phyloP scores from a whole-genome alignment of 2,329 filamentous ascomycete genomes.

The Claviceps paspali region DNA sequence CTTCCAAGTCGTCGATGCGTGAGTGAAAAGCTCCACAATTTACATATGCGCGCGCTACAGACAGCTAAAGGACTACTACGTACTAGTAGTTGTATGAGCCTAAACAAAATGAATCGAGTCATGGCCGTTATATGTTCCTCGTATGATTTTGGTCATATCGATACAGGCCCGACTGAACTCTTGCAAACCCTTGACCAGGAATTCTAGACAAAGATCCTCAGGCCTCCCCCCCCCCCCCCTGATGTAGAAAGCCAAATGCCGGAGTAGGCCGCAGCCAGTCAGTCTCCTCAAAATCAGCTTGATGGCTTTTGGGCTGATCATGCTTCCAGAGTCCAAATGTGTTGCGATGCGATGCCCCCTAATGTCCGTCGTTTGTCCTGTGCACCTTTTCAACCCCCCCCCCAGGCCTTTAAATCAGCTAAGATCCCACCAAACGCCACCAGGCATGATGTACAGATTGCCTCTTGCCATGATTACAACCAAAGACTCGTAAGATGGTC shows the following conservation, averaged over 20 bases:
- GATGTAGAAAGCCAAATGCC: not conserved
- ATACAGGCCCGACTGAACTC: slow-evolving; percentile 1
- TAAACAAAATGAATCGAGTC: too few relatives aligned
- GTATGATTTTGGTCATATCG: slow-evolving; percentile 1
- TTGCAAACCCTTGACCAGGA: not conserved
- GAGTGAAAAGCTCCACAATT: too few relatives aligned
- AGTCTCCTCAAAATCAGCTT: not conserved
- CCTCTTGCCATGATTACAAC: not conserved
- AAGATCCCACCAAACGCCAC: slow-evolving; percentile 21
- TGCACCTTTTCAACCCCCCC: slow-evolving; percentile 8
- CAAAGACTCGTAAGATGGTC: not conserved
- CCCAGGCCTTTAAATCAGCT: too few relatives aligned
- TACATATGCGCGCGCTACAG: too few relatives aligned
- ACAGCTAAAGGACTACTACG: too few relatives aligned
- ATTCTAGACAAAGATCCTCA: not conserved
- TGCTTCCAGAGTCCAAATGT: slow-evolving; percentile 9
- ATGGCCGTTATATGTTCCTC: slow-evolving; percentile 3
- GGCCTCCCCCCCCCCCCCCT: too few relatives aligned
- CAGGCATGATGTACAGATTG: slow-evolving; percentile 24
- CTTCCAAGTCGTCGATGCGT: too few relatives aligned
- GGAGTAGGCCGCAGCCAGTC: not conserved
- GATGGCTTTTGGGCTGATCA: not conserved
- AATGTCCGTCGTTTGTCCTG: slow-evolving; percentile 8
- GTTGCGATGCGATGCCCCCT: slow-evolving; percentile 10
- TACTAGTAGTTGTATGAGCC: too few relatives aligned